Percentiles rank a stretch among this genome's conserved stretches.
Conservation (phyloP, 2,329 filamentous ascomycete species). For the Exophiala oligosperma region DNA sequence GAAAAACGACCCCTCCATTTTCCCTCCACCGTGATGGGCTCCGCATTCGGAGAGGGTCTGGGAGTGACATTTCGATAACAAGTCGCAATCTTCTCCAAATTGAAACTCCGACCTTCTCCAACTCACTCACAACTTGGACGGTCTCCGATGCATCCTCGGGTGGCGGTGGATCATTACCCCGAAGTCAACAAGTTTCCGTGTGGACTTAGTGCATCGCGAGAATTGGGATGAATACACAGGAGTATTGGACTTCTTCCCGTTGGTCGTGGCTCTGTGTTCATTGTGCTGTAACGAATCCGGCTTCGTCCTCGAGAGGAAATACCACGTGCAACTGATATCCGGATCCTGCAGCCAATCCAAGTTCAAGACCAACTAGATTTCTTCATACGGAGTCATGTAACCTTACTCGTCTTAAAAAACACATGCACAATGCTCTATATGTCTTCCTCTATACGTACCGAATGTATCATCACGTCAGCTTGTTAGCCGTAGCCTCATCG, state of each 20-base stretch:
- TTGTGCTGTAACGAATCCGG: too few species aligned
- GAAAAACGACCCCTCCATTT: too few species aligned
- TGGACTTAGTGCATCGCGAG: too few species aligned
- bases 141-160: not conserved
- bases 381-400: too few species aligned
- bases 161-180: not conserved
- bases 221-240: not conserved
- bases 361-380: too few species aligned
- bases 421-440: not conserved
- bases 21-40: not conserved
- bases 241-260: too few species aligned
- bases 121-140: not conserved
- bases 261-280: too few species aligned
- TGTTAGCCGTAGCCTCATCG: slow-evolving; percentile 17
- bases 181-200: not conserved
- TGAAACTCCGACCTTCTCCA: not conserved
- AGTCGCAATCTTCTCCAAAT: not conserved
- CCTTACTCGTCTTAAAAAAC: too few species aligned
- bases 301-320: too few species aligned
- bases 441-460: not conserved
- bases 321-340: too few species aligned
- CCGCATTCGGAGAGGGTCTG: slow-evolving; percentile 2
- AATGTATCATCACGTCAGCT: slow-evolving; percentile 9
- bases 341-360: too few species aligned
- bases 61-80: not conserved